Evolutionary conservation across 2,329 filamentous ascomycete genomes (phyloP).

Genomic region (Aspergillus carbonarius): DNA sequence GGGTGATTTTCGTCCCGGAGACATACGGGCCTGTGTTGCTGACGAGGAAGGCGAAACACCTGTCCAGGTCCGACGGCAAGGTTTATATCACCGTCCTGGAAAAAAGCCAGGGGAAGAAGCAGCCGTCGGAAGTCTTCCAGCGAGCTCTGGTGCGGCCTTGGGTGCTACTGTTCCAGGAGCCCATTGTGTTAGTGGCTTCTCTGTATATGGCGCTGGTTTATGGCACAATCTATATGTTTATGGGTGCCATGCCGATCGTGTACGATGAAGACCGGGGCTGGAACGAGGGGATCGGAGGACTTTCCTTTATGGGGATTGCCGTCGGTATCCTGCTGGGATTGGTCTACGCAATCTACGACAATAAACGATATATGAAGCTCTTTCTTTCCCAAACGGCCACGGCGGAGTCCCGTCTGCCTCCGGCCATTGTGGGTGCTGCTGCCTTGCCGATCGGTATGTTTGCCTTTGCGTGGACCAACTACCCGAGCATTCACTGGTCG

Average conservation of each 20-base stretch:
- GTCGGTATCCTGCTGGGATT: slow-evolving; percentile 43
- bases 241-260: slow-evolving; percentile 9
- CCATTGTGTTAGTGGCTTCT: slow-evolving; percentile 18
- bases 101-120: not conserved
- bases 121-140: not conserved
- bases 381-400: slow-evolving; percentile 18
- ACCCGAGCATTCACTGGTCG: slow-evolving; percentile 33
- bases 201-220: slow-evolving; percentile 13
- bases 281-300: slow-evolving; percentile 3
- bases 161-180: slow-evolving; percentile 9
- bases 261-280: slow-evolving; percentile 4
- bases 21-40: slow-evolving; percentile 10
- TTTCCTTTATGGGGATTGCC: slow-evolving; percentile 48
- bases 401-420: slow-evolving; percentile 53
- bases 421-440: slow-evolving; percentile 47
- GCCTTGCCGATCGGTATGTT: slow-evolving; percentile 54
- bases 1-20: not conserved
- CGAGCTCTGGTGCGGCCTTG: slow-evolving; percentile 5
- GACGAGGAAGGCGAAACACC: not conserved
- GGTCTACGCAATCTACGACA: not conserved
- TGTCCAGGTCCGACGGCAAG: not conserved
- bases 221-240: slow-evolving; percentile 8
- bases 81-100: not conserved
- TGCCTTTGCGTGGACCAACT: slow-evolving; percentile 58
- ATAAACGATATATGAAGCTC: not conserved